phyloP scores from a whole-genome alignment of 2,329 filamentous ascomycete genomes.

The Calycina herbarum region DNA sequence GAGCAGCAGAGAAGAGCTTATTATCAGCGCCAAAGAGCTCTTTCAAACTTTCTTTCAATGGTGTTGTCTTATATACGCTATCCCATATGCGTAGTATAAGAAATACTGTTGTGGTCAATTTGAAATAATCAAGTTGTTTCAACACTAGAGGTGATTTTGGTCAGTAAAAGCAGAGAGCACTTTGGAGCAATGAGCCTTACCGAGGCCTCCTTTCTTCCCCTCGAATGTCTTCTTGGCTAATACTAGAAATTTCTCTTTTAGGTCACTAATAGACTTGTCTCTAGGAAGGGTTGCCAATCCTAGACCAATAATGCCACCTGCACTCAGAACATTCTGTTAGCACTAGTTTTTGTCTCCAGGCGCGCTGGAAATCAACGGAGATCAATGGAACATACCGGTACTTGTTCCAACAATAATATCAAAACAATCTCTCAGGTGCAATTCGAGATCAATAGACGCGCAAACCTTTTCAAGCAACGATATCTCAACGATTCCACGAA shows the following conservation, averaged over 20 bases:
- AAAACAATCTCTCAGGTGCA: slow-evolving; percentile 12
- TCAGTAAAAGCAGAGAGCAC: not conserved
- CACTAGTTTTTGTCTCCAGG: not conserved
- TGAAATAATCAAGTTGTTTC: slow-evolving; percentile 11
- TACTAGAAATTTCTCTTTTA: slow-evolving; percentile 11
- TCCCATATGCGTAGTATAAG: slow-evolving; percentile 16
- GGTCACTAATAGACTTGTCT: slow-evolving; percentile 5
- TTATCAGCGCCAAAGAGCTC: slow-evolving; percentile 9
- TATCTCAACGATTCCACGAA: slow-evolving; percentile 12
- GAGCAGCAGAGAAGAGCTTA: slow-evolving; percentile 14
- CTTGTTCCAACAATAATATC: slow-evolving; percentile 17
- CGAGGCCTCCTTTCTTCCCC: slow-evolving; percentile 4
- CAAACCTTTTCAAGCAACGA: slow-evolving; percentile 8
- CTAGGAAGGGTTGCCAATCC: not conserved
- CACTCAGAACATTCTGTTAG: not conserved
- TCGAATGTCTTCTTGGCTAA: slow-evolving; percentile 12
- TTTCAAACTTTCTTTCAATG: slow-evolving; percentile 15
- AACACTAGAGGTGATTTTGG: not conserved
- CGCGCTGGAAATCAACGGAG: not conserved
- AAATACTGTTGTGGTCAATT: slow-evolving; percentile 14
- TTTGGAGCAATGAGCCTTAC: not conserved
- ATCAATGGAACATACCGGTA: slow-evolving; percentile 6
- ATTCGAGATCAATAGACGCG: slow-evolving; percentile 9
- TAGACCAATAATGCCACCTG: not conserved
- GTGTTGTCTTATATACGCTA: slow-evolving; percentile 12